Conservation (phyloP, 169 alveolate species). For the Amoebophrya sp. region DNA sequence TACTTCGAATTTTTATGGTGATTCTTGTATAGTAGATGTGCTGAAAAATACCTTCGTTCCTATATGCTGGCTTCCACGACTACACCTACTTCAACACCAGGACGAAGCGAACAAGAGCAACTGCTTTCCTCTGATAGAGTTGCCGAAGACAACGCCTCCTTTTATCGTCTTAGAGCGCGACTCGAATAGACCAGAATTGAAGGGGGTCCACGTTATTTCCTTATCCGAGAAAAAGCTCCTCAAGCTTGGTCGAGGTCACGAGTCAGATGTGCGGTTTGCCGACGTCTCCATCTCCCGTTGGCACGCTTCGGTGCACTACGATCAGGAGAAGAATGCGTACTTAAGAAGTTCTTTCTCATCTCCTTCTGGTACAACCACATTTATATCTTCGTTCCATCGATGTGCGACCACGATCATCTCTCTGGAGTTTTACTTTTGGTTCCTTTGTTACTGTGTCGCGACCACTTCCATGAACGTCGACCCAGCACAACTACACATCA, state of each 20-base stretch:
- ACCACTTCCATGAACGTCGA: neutral
- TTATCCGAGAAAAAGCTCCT: conserved; percentile 35
- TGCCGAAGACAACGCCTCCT: conserved; percentile 71
- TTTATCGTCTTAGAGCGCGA: conserved; percentile 68
- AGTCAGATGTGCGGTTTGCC: conserved; percentile 89
- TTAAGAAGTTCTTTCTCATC: neutral
- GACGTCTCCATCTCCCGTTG: conserved; percentile 92
- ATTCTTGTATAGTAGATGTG: no score
- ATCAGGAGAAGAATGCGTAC: neutral
- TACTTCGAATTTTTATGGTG: no score
- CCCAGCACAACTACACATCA: neutral
- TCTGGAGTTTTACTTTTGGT: neutral
- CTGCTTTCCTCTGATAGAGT: conserved; percentile 20
- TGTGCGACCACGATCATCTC: neutral
- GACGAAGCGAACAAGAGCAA: neutral
- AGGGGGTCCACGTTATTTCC: conserved; percentile 48
- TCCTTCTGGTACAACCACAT: neutral
- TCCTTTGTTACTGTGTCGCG: neutral
- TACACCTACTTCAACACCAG: no score
- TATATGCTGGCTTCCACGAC: no score
- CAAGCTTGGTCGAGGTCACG: conserved; percentile 91
- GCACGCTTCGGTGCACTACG: neutral
- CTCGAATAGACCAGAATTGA: neutral
- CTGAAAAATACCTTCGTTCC: no score
- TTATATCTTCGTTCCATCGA: neutral